A percentile compares a stretch with the other conserved stretches of the same genome.
phyloP scores from a whole-genome alignment of 176 grass and related monocot species.

The Microstegium vimineum region DNA sequence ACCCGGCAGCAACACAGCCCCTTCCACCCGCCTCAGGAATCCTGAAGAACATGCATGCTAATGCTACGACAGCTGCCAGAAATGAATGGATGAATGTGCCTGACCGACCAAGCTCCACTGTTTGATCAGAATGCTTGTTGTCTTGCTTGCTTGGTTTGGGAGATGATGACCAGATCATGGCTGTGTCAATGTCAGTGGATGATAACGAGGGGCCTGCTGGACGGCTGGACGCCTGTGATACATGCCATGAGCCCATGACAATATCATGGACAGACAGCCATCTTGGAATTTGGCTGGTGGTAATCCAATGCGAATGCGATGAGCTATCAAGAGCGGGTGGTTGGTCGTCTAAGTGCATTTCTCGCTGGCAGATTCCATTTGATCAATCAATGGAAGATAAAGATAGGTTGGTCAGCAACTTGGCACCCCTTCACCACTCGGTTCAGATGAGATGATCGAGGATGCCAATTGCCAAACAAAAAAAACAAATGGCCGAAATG shows the following conservation, averaged over 20 bases:
- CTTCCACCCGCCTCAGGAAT: background rate
- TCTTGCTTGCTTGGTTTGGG: background rate
- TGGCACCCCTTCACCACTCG: background rate
- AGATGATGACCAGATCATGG: background rate
- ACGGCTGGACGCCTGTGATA: background rate
- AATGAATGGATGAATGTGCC: constrained; percentile 21
- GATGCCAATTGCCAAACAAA: background rate
- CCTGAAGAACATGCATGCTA: background rate
- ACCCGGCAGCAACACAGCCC: background rate
- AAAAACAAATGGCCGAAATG: background rate
- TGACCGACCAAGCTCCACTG: background rate
- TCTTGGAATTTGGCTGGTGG: constrained; percentile 23
- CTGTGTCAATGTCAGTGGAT: background rate
- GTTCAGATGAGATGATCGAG: background rate
- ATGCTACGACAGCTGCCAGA: constrained; percentile 9
- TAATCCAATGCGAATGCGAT: background rate
- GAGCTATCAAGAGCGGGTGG: background rate
- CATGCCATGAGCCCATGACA: background rate
- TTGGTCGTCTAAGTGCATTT: background rate
- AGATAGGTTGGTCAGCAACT: constrained; percentile 7
- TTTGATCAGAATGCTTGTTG: constrained; percentile 9
- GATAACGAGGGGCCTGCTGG: background rate
- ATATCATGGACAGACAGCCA: background rate
- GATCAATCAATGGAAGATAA: background rate
- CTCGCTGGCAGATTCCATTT: background rate